phyloP scores from a whole-genome alignment of 148 eudicot genomes.

The Vaccinium corymbosum region DNA sequence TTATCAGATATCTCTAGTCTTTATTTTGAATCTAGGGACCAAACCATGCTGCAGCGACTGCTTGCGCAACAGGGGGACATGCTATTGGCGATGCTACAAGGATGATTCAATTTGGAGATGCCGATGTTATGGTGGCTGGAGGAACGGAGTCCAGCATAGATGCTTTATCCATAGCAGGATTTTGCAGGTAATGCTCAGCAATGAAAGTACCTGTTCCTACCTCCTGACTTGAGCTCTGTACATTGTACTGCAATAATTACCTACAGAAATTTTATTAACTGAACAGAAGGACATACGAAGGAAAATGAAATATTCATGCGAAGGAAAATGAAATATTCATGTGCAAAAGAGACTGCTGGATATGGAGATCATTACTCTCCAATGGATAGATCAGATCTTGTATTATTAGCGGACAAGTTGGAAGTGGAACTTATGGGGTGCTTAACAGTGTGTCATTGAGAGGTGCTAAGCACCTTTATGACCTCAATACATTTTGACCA shows the following conservation, averaged over 20 bases:
- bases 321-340: neutral
- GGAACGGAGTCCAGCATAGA: conserved; percentile 97
- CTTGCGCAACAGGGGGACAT: conserved; percentile 99
- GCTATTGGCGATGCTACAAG: conserved; percentile 96
- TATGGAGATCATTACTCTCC: neutral
- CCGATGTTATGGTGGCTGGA: conserved; percentile 97
- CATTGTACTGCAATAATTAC: neutral
- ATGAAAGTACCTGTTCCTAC: conserved; percentile 17
- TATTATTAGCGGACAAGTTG: neutral
- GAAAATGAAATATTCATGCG: neutral
- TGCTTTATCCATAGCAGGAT: conserved; percentile 94
- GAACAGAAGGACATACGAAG: neutral
- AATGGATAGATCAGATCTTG: neutral
- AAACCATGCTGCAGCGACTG: conserved; percentile 99
- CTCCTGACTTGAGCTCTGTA: neutral
- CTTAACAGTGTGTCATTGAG: neutral
- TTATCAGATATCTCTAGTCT: conserved; percentile 25
- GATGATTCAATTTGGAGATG: conserved; percentile 96
- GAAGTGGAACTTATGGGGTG: conserved; percentile 10
- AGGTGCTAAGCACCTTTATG: neutral
- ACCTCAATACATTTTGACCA: neutral
- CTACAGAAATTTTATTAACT: neutral
- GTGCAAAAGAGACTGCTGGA: neutral
- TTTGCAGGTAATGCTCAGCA: conserved; percentile 59
- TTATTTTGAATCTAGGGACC: conserved; percentile 89